phyloP scores from a whole-genome alignment of 106 monocot genomes.

The Hemerocallis citrina region DNA sequence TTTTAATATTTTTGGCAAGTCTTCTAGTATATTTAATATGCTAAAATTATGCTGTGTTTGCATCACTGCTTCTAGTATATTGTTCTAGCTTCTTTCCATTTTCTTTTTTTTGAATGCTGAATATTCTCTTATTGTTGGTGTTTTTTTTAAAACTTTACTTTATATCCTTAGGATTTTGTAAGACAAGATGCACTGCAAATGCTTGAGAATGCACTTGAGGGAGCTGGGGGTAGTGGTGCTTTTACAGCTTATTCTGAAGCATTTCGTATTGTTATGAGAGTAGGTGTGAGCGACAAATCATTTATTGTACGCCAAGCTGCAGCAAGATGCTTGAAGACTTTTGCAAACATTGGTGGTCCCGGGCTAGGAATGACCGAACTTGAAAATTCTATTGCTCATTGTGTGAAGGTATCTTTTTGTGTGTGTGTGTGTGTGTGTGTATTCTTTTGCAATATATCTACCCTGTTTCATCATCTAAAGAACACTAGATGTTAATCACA shows the following conservation, averaged over 20 bases:
- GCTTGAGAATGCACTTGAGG: slow-evolving; percentile 93
- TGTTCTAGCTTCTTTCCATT: neutral
- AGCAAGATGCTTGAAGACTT: slow-evolving; percentile 88
- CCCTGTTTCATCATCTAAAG: no score
- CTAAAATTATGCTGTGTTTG: neutral
- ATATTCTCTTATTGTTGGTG: slow-evolving; percentile 5
- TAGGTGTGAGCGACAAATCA: slow-evolving; percentile 74
- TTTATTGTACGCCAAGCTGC: slow-evolving; percentile 75
- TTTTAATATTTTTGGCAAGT: neutral
- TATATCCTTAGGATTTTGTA: slow-evolving; percentile 74
- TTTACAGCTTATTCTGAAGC: slow-evolving; percentile 79
- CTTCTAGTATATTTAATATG: neutral
- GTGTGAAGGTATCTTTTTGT: slow-evolving; percentile 55
- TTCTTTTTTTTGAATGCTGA: slow-evolving; percentile 1
- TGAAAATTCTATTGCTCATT: slow-evolving; percentile 65
- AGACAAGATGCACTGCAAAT: slow-evolving; percentile 92
- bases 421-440: neutral
- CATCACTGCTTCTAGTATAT: neutral
- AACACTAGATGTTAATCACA: no score
- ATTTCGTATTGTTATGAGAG: slow-evolving; percentile 68
- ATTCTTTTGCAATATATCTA: no score
- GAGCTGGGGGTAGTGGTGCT: slow-evolving; percentile 62
- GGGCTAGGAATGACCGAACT: slow-evolving; percentile 68
- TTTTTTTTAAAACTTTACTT: neutral
- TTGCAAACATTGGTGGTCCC: slow-evolving; percentile 79